Base-by-base conservation (phyloP, 257 asterid genomes). In the Eustoma russellianum region DNA sequence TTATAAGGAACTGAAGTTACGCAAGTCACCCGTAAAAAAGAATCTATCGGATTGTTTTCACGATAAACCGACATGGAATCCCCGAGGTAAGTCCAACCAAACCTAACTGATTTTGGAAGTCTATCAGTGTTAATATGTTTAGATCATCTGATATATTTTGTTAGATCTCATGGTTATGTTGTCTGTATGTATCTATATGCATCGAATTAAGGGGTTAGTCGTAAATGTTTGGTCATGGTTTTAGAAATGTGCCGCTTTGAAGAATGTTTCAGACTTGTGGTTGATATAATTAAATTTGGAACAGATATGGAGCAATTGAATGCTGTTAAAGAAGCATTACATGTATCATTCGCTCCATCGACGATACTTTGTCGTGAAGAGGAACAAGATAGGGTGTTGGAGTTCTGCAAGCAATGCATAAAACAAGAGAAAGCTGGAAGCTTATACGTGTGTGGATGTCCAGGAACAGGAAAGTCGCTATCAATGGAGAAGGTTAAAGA, bases 391-490 rank as follows among this genome's bases (percentile, higher is more conserved):
- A 79, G 60, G 71, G 69, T 88, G 48, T 55, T 92, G 70, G 79
- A 81, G 64, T 88, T 92, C 70, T 83, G 97, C 75, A 83, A 83
- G 81, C 73, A 67, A 54, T 78, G 88, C 54, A 65, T 88, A 24
- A 60, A 83, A 71, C 75, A 70, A 58, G 86, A 74, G 67, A 83
- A 76, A 65, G 90, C 94, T 57, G 93, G 89, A 55, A 85, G 99
- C 72, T 67, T 92, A 74, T 92, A 88, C 66, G 59, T 78, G 7
- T 88, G 91, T 72, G 99, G 99, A 28, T 85, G 95, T 62, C 99
- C 99, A 7, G 99, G 99, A 63, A 88, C 99, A 15, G 97, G 99
- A 64, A 92, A 92, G 67, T 77, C 97, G 2, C 58, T 92, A 45
- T 79, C 88, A 33, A 78, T 88, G 84, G 95, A 81, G 60, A 85